phyloP scores from a whole-genome alignment of 352 stramenopile species.

The Pythium rishiriense region DNA sequence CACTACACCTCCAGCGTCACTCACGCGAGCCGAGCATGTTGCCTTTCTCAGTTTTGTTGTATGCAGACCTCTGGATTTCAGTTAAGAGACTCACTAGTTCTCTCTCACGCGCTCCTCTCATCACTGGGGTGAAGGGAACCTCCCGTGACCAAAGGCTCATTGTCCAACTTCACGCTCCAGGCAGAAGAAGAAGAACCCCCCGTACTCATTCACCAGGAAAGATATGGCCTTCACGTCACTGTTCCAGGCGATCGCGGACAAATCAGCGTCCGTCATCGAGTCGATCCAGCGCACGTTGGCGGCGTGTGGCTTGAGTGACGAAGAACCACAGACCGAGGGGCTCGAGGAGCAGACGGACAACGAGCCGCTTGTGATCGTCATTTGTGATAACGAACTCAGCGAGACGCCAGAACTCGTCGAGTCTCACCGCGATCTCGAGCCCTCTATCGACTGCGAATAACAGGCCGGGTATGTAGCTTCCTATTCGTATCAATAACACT shows the following conservation, averaged over 20 bases:
- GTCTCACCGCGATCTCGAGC: no score
- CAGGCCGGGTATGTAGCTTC: no score
- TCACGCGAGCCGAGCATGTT: not conserved
- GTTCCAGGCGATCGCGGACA: conserved; percentile 1
- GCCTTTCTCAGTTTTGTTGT: not conserved
- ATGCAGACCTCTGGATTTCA: not conserved
- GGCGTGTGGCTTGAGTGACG: not conserved
- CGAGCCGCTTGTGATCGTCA: conserved; percentile 2
- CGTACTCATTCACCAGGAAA: not conserved
- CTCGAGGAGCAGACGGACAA: not conserved
- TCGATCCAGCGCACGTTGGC: not conserved
- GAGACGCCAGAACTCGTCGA: not conserved
- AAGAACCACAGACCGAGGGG: not conserved
- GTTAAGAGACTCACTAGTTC: not conserved
- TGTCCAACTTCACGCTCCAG: not conserved
- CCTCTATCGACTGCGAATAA: no score
- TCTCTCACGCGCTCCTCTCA: not conserved
- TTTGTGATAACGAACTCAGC: not conserved
- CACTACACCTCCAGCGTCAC: not conserved
- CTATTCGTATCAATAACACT: no score
- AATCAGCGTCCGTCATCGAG: not conserved
- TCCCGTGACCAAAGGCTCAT: not conserved
- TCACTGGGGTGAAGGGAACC: not conserved
- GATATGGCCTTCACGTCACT: conserved; percentile 1
- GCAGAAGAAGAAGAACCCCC: not conserved